Base-by-base conservation (phyloP, 257 asterid species). In the Solanum appendiculatum region DNA sequence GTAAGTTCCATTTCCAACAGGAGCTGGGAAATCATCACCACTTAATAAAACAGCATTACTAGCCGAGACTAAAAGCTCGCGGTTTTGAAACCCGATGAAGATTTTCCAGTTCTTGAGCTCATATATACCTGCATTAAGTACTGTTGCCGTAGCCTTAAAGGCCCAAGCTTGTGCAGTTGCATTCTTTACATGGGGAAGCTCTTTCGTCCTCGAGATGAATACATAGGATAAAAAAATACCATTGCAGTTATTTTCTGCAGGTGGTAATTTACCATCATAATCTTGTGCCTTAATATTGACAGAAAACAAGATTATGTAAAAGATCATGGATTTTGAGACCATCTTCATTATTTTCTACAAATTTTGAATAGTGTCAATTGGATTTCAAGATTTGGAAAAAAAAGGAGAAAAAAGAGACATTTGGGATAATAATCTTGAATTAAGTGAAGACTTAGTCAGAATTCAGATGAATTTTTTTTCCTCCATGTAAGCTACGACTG, bases 1-100 rank as follows among this genome's bases (percentile, higher is more conserved):
- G 31, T 86, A 15, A 2, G 98, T 94, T 75, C 98, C 98, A 20
- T 95, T 95, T 27, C 92, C 91, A 4, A 89, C 92, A 11, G 89
- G 77, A 64, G 90, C 91, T 0, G 93, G 92, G 39, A 90, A 89
- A 34, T 86, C 93, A 31, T 89, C 86, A 0, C 90, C 87, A 23
- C 86, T 89, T 6, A 83, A 73, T 31, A 83, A 4, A 13, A 91
- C 90, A 5, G 89, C 92, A 70, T 88, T 89, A 13, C 42, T 73
- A 31, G 92, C 90, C 3, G 93, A 91, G 40, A 90, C 93, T 83
- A 92, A 48, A 78, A 86, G 85, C 86, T 92, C 94, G 14, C 21
- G 56, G 66, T 92, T 84, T 15, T 91, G 93, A 87, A 91, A 91
- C 12, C 91, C 93, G 7, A 91, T 74, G 77, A 91, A 91, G 42